phyloP scores from a whole-genome alignment of 805 yeast species.

The Cyberlindnera subsufficiens region DNA sequence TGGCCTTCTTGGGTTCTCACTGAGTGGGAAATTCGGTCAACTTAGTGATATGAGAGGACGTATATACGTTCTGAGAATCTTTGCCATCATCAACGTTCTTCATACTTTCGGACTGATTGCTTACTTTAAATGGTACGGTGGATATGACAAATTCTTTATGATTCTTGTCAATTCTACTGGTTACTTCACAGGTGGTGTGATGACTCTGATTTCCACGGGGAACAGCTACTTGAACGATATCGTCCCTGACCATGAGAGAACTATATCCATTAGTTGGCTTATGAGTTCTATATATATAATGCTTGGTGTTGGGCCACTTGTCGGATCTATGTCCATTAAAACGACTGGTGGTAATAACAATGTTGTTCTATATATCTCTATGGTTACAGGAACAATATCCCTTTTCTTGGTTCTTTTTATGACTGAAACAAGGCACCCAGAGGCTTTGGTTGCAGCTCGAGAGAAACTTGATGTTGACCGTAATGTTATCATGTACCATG shows the following conservation, averaged over 20 bases:
- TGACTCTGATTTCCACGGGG: constrained; percentile 21
- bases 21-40: constrained; percentile 21
- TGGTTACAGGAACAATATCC: constrained; percentile 6
- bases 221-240: constrained; percentile 21
- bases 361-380: constrained; percentile 5
- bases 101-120: constrained; percentile 9
- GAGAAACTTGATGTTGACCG: constrained; percentile 1
- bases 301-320: constrained; percentile 20
- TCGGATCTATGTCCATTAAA: constrained; percentile 18
- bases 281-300: constrained; percentile 20
- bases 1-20: constrained; percentile 15
- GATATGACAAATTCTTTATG: constrained; percentile 7
- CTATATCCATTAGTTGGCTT: constrained; percentile 14
- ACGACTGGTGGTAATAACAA: constrained; percentile 4
- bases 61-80: constrained; percentile 16
- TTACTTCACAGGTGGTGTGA: constrained; percentile 18
- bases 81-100: constrained; percentile 11
- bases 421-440: constrained; percentile 17
- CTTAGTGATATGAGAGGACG: constrained; percentile 20
- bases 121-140: constrained; percentile 7
- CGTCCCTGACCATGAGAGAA: constrained; percentile 10
- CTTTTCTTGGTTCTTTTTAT: constrained; percentile 4
- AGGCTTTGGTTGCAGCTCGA: constrained; percentile 5
- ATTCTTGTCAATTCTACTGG: constrained; percentile 11
- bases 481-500: not conserved